Conservation (phyloP, 2,329 filamentous ascomycete genomes). For the Penicillium sp. region DNA sequence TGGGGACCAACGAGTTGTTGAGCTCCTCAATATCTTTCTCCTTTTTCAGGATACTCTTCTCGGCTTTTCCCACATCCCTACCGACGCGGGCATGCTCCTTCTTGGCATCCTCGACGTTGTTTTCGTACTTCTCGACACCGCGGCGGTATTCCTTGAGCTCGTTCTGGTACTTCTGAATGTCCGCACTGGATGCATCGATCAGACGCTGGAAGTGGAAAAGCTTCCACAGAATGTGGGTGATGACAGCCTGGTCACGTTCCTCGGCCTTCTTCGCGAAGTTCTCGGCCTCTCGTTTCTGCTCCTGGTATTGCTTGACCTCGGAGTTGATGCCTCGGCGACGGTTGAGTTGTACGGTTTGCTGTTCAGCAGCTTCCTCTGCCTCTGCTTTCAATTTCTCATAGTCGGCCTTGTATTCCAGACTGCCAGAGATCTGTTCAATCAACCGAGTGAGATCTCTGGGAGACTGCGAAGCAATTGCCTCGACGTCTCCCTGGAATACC, state of each 20-base stretch:
- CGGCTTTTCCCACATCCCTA: slow-evolving; percentile 73
- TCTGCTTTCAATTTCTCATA: slow-evolving; percentile 88
- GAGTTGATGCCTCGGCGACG: slow-evolving; percentile 91
- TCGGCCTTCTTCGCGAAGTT: slow-evolving; percentile 87
- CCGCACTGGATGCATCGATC: slow-evolving; percentile 84
- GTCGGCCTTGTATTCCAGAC: slow-evolving; percentile 86
- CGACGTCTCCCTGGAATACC: slow-evolving; percentile 96
- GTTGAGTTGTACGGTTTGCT: slow-evolving; percentile 82
- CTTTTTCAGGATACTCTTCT: slow-evolving; percentile 77
- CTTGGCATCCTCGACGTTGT: slow-evolving; percentile 72
- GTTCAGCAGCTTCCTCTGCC: slow-evolving; percentile 79
- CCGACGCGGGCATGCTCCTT: slow-evolving; percentile 74
- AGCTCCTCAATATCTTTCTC: slow-evolving; percentile 84
- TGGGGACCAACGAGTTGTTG: slow-evolving; percentile 77
- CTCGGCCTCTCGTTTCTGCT: slow-evolving; percentile 93
- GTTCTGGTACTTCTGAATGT: slow-evolving; percentile 90
- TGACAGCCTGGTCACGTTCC: slow-evolving; percentile 83
- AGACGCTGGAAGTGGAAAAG: slow-evolving; percentile 89
- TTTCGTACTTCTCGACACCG: slow-evolving; percentile 79
- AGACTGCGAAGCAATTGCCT: slow-evolving; percentile 91
- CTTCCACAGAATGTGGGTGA: slow-evolving; percentile 94
- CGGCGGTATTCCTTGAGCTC: slow-evolving; percentile 89
- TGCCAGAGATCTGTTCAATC: slow-evolving; percentile 97
- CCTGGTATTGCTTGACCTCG: slow-evolving; percentile 95
- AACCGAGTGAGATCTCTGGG: slow-evolving; percentile 88